A percentile compares a stretch with the other conserved stretches of the same genome.
Conservation (phyloP, 441 rosid species). For the Codiaeum variegatum region DNA sequence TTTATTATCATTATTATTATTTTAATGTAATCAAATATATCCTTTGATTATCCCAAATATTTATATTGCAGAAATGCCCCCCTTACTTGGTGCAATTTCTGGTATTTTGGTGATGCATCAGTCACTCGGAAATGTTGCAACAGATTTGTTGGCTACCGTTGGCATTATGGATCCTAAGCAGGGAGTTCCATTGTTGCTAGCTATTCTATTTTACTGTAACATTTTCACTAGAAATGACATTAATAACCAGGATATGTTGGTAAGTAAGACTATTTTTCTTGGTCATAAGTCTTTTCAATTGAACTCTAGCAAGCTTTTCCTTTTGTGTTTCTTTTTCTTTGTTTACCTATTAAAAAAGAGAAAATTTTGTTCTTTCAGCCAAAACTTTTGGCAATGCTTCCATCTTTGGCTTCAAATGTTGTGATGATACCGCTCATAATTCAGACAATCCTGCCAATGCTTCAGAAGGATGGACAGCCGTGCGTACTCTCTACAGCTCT, state of each 20-base stretch:
- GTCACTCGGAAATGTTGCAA: constrained; percentile 45
- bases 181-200: constrained; percentile 72
- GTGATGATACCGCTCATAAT: constrained; percentile 79
- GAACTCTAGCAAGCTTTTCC: constrained; percentile 9
- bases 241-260: constrained; percentile 45
- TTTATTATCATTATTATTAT: too few relatives aligned
- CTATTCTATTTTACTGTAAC: constrained; percentile 67
- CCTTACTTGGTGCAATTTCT: constrained; percentile 58
- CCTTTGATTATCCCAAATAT: constrained; percentile 12
- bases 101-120: constrained; percentile 74
- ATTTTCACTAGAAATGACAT: constrained; percentile 55
- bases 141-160: constrained; percentile 58
- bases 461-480: constrained; percentile 65
- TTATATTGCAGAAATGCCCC: constrained; percentile 48
- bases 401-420: constrained; percentile 80
- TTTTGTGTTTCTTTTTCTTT: constrained; percentile 8
- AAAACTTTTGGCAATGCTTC: constrained; percentile 80
- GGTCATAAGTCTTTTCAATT: constrained; percentile 16
- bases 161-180: constrained; percentile 62
- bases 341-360: neutral
- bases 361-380: constrained; percentile 48
- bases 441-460: constrained; percentile 84
- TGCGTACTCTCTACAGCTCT: constrained; percentile 37
- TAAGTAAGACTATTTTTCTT: constrained; percentile 36
- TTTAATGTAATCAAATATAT: neutral